A percentile compares a stretch with the other conserved stretches of the same genome.
phyloP scores from a whole-genome alignment of 2,329 filamentous ascomycete genomes.

The Beauveria scarabaeidicola region DNA sequence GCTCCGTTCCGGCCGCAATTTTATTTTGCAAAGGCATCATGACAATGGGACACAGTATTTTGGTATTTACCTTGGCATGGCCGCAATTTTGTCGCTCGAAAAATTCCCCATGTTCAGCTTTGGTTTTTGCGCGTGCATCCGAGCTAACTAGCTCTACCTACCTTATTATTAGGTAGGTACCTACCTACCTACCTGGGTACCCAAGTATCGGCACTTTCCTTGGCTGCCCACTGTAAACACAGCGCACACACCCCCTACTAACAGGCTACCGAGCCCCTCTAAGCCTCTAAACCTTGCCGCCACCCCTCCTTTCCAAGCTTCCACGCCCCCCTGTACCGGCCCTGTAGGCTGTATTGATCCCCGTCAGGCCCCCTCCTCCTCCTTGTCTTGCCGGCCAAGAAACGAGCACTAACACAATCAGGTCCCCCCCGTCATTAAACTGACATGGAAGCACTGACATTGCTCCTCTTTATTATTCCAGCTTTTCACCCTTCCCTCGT shows the following conservation, averaged over 20 bases:
- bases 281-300: background rate
- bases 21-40: background rate
- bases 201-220: background rate
- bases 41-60: too few species aligned
- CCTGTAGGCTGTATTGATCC: too few species aligned
- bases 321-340: background rate
- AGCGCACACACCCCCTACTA: background rate
- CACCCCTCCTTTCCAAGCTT: background rate
- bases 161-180: too few species aligned
- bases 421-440: background rate
- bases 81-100: background rate
- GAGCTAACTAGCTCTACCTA: too few species aligned
- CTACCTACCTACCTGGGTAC: too few species aligned
- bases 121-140: too few species aligned
- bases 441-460: background rate
- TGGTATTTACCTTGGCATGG: background rate
- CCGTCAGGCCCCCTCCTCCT: background rate
- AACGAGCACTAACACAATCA: slow-evolving; percentile 2
- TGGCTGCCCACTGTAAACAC: background rate
- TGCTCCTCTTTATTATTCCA: background rate
- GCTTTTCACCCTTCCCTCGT: background rate
- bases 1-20: background rate
- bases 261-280: background rate
- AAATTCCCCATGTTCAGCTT: too few species aligned
- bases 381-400: background rate